Evolutionary conservation across 768 basidiomycete genomes (phyloP), one percentile per base, ranked within the genome.

Genomic region (Suillus discolor): DNA sequence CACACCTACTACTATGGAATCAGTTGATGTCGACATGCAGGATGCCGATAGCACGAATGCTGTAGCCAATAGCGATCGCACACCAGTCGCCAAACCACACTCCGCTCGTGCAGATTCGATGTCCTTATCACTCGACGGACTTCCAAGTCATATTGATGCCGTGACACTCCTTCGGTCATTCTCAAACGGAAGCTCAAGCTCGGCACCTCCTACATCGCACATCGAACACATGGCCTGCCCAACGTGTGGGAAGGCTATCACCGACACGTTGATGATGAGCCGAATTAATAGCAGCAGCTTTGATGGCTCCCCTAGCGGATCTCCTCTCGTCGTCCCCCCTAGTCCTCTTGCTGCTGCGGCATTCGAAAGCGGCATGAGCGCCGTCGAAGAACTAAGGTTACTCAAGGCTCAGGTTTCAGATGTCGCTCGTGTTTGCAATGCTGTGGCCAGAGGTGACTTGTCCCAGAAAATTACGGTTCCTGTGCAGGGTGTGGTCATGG

Each of bases 381-480:
- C 87, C n/a, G 85, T 89, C 15, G 88, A 92, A 74, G 92, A 95
- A 78, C 83, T 94, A 41, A 85, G 84, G 69, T 76, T 93, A 42
- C 84, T 95, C 65, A 92, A 92, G 75, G 90, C 91, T 25, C 93
- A 94, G 78, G 92, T 94, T 0, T 89, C 92, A 79, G 82, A 93
- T 70, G 90, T 92, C 55, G 90, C 90, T 23, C 81, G 91, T 38
- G 91, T 93, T 41, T 93, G 91, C 75, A 90, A 90, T 73, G 91
- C 91, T 20, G 91, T 92, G 60, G 91, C 91, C 2, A 80, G 84
- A 5, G 91, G 91, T 11, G 90, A 92, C 70, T 73, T 93, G 63
- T 89, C 87, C 61, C 88, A 92, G 75, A 91, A 91, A 78, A 92
- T 93, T 65, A 89, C 89, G 28, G 91, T 92, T 20, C 87, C 86